phyloP scores from a whole-genome alignment of 176 grass and related monocot species.

The Cocos nucifera region DNA sequence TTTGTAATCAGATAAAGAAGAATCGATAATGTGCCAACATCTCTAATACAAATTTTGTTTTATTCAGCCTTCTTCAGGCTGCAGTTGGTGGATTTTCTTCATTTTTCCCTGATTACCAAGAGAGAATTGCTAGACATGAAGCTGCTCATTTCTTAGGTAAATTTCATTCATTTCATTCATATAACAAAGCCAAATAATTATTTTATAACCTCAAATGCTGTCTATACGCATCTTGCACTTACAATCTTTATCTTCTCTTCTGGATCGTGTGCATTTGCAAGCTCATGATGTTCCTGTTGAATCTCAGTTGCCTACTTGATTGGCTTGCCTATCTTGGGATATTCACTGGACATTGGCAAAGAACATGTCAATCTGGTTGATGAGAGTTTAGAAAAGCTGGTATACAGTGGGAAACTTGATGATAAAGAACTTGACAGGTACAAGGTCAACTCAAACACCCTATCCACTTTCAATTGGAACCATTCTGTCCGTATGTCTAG shows the following conservation, averaged over 20 bases:
- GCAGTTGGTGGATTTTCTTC: slow-evolving; percentile 74
- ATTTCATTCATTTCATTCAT: background rate
- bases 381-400: slow-evolving; percentile 56
- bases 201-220: background rate
- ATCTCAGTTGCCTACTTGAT: slow-evolving; percentile 73
- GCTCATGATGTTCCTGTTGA: slow-evolving; percentile 5
- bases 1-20: too few species aligned
- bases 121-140: slow-evolving; percentile 90
- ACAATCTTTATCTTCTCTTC: background rate
- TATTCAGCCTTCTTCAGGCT: slow-evolving; percentile 70
- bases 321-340: slow-evolving; percentile 83
- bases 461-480: too few species aligned
- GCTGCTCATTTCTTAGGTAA: slow-evolving; percentile 84
- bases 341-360: slow-evolving; percentile 92
- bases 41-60: too few species aligned
- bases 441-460: too few species aligned
- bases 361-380: slow-evolving; percentile 92
- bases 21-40: too few species aligned
- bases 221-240: background rate
- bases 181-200: background rate
- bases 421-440: slow-evolving; percentile 81
- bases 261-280: slow-evolving; percentile 1
- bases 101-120: slow-evolving; percentile 87
- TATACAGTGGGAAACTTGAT: slow-evolving; percentile 89
- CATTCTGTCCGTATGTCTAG: too few species aligned